phyloP scores from a whole-genome alignment of 805 yeast genomes.

The Spathaspora gorwiae region DNA sequence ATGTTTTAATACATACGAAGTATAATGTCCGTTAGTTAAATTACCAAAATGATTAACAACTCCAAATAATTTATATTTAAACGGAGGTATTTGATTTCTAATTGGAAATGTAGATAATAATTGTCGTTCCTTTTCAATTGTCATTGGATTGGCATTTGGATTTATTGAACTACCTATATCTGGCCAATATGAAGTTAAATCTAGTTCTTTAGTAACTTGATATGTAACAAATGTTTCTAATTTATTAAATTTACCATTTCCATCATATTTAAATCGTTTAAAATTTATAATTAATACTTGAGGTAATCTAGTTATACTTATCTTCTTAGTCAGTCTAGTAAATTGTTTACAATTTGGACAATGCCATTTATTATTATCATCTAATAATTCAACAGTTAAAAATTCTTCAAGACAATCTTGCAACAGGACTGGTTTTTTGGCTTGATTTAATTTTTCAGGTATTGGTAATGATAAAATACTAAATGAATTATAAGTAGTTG shows the following conservation, averaged over 20 bases:
- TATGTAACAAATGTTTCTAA: slow-evolving; percentile 63
- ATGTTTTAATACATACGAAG: slow-evolving; percentile 67
- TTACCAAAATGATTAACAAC: slow-evolving; percentile 85
- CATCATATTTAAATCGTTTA: slow-evolving; percentile 62
- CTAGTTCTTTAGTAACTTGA: slow-evolving; percentile 54
- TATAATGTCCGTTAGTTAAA: slow-evolving; percentile 83
- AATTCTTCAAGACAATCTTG: slow-evolving; percentile 74
- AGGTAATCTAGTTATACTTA: slow-evolving; percentile 76
- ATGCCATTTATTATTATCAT: slow-evolving; percentile 77
- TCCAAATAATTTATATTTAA: slow-evolving; percentile 68
- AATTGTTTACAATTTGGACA: slow-evolving; percentile 71
- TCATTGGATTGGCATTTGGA: slow-evolving; percentile 16
- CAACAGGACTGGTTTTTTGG: slow-evolving; percentile 27
- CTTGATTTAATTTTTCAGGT: slow-evolving; percentile 41
- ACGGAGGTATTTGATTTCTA: slow-evolving; percentile 78
- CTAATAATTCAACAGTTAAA: slow-evolving; percentile 67
- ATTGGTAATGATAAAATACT: slow-evolving; percentile 77
- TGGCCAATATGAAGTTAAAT: slow-evolving; percentile 74
- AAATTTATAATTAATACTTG: slow-evolving; percentile 75
- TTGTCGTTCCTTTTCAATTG: slow-evolving; percentile 39
- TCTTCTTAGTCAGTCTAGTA: slow-evolving; percentile 61
- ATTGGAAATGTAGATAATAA: slow-evolving; percentile 49
- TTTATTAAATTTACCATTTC: slow-evolving; percentile 48
- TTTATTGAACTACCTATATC: slow-evolving; percentile 28
- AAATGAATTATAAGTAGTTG: slow-evolving; percentile 83